phyloP scores from a whole-genome alignment of 768 basidiomycete genomes.

The Guyanaporus albipodus region DNA sequence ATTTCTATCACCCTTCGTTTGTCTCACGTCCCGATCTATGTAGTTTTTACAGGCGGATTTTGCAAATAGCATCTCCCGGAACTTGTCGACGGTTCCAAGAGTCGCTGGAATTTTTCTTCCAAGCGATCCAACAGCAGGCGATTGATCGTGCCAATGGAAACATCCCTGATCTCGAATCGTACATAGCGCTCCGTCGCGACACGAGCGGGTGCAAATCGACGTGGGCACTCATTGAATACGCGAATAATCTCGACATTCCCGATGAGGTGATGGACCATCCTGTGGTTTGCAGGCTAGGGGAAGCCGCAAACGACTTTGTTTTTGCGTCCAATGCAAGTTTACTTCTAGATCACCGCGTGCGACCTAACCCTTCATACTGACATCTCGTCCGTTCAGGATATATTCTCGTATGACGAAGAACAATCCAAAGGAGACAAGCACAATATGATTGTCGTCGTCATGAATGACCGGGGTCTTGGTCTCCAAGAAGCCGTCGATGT shows the following conservation, averaged over 20 bases:
- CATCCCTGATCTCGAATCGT: slow-evolving; percentile 77
- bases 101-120: slow-evolving; percentile 77
- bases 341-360: background rate
- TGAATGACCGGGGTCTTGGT: slow-evolving; percentile 62
- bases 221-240: slow-evolving; percentile 81
- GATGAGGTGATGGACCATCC: slow-evolving; percentile 81
- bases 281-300: slow-evolving; percentile 57
- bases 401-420: slow-evolving; percentile 84
- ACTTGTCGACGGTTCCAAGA: slow-evolving; percentile 72
- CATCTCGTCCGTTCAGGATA: slow-evolving; percentile 46
- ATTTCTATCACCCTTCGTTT: background rate
- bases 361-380: background rate
- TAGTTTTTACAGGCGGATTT: slow-evolving; percentile 70
- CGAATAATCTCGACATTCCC: slow-evolving; percentile 72
- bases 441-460: slow-evolving; percentile 80
- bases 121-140: slow-evolving; percentile 73
- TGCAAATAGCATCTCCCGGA: slow-evolving; percentile 57
- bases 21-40: no score
- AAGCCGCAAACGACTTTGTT: slow-evolving; percentile 78
- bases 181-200: slow-evolving; percentile 72
- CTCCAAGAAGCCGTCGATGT: slow-evolving; percentile 73
- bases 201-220: slow-evolving; percentile 82
- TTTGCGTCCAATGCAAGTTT: slow-evolving; percentile 85
- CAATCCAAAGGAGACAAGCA: slow-evolving; percentile 79
- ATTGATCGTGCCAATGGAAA: slow-evolving; percentile 54